Percentiles rank a stretch among this genome's conserved stretches.
Conservation (phyloP, 2,329 filamentous ascomycete genomes). For the Fusarium chlamydosporum region DNA sequence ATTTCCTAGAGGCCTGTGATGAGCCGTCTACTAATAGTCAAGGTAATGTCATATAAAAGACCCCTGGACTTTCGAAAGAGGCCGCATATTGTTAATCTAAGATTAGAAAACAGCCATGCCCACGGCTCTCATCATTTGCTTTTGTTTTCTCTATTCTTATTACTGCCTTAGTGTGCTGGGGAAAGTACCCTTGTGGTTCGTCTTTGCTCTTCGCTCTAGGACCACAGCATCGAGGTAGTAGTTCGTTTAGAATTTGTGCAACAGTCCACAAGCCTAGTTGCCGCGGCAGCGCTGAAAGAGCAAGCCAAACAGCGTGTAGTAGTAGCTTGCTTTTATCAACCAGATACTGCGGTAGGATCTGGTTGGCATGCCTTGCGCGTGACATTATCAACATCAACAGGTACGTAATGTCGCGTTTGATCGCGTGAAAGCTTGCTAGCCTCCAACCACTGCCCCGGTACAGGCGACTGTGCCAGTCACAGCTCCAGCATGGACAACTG, state of each 20-base stretch:
- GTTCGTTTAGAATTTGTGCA: constrained; percentile 1
- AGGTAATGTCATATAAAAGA: constrained; percentile 42
- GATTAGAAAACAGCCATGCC: constrained; percentile 16
- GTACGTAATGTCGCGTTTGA: constrained; percentile 45
- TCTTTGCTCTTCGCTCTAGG: constrained; percentile 1
- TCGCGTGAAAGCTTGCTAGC: constrained; percentile 43
- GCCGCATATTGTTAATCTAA: constrained; percentile 32
- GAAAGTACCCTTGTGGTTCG: background rate
- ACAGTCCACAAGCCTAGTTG: constrained; percentile 17
- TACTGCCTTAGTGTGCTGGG: background rate
- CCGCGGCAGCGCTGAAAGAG: constrained; percentile 46
- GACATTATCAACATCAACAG: constrained; percentile 39
- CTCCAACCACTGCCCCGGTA: constrained; percentile 49
- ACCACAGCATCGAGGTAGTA: background rate
- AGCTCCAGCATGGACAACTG: constrained; percentile 44
- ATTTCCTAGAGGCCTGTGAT: constrained; percentile 48
- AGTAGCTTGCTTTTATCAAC: constrained; percentile 16
- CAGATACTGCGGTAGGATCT: constrained; percentile 42
- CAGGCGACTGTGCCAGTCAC: constrained; percentile 46
- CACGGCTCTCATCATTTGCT: constrained; percentile 29
- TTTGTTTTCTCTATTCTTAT: constrained; percentile 9
- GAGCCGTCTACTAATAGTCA: constrained; percentile 28
- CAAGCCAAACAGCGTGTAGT: constrained; percentile 5
- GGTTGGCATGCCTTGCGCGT: constrained; percentile 38
- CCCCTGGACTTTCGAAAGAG: constrained; percentile 26